Evolutionary conservation across 352 stramenopile genomes (phyloP), one percentile per base, ranked within the genome.

Genomic region (Globisporangium takayamanum): DNA sequence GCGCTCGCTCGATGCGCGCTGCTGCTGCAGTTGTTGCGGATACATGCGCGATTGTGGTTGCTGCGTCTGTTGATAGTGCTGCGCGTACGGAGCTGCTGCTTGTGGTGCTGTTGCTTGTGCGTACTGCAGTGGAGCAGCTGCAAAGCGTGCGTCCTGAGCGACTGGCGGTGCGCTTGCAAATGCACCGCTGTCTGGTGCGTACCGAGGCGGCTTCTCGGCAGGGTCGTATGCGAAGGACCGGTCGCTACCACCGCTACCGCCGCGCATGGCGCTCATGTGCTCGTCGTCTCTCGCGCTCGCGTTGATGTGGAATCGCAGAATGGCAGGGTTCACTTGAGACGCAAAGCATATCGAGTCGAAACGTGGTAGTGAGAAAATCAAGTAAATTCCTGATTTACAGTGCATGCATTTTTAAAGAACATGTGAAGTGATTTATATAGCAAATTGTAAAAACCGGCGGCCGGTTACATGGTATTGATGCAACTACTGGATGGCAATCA

Each of bases 221-320:
- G 41, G 11, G 41, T 47, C 41, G 41, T 47, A 20, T 14, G 14
- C 41, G 14, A 47, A 47, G 33, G 33, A 12, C 18, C 18, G 41
- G 41, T 47, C 41, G 41, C 18, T 53, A 49, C 53, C 58, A 68
- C 58, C 22, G 22, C 22, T 54, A 70, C 44, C 64, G 65, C 46
- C 68, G 58, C 59, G 64, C 41, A 47, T 47, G 41, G 5, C 6
- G 33, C 7, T 12, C 33, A 10, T 36, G 30, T 10, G 30, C 30
- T 36, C 22, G 22, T 33, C 33, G 33, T 39, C 33, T 39, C 33
- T 39, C 33, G 33, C 33, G 33, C 7, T 39, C 33, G 33, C 33
- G 33, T 12, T 39, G 33, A 12, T 39, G 33, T 39, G 33, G 33
- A 39, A 39, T 36, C 30, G 8, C 30, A 8, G 30, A 36, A 10